Evolutionary conservation across 495 filamentous ascomycete genomes (phyloP), one percentile per base, ranked within the genome.

Genomic region (Trichoderma gamsii): DNA sequence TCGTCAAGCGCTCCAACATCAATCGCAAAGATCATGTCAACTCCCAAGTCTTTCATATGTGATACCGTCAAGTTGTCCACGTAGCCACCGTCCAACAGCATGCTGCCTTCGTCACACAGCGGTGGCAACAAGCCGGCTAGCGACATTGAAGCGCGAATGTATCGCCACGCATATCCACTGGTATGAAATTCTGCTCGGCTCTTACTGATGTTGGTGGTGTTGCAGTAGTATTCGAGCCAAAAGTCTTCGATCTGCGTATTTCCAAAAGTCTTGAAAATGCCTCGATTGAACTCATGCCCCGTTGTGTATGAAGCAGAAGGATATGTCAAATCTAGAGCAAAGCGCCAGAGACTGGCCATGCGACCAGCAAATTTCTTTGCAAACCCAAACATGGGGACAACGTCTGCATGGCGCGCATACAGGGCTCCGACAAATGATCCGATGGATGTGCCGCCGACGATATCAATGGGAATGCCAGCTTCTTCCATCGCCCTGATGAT

Each of bases 191-290:
- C 93, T 4, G 87, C 86, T 9, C 93, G 87, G 46, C 88, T 92
- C 73, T 93, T 93, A 79, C 87, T 91, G 79, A 99, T 98, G 73
- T 97, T 98, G 32, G 96, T 98, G 0, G 93, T 97, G 76, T 99
- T 99, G 83, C 96, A 98, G 82, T 98, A 99, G 79, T 93, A 99
- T 69, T 96, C 92, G 18, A 99, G 86, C 95, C 95, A 98, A 75
- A 98, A 97, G 75, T 98, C 96, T 79, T 99, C 95, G 67, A 99
- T 98, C 76, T 97, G 95, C 46, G 90, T 89, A 70, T 96, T 91
- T 11, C 92, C 94, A 76, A 99, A 97, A 0, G 95, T 92, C 79
- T 98, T 98, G 86, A 98, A 99, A 73, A 99, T 97, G 13, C 96
- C 96, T 4, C 95, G 91, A 75, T 99, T 99, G 85, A 99, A 99